Percentiles rank a stretch among this genome's conserved stretches.
Conservation (phyloP, 2,329 filamentous ascomycete genomes). For the Colletotrichum australisinense region DNA sequence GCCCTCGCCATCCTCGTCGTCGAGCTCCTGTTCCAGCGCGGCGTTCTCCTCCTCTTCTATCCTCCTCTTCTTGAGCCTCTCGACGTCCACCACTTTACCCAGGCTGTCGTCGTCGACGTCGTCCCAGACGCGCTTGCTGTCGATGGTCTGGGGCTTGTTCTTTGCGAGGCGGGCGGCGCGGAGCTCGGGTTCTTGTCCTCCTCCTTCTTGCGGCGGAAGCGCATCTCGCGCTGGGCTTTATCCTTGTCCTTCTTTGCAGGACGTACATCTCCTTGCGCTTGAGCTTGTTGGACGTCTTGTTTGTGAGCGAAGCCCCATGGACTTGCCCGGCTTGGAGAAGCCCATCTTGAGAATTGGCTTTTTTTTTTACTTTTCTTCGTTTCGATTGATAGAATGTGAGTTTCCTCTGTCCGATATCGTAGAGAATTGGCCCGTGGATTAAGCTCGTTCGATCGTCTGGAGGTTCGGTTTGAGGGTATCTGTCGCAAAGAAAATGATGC, state of each 20-base stretch:
- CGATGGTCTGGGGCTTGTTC: conserved; percentile 85
- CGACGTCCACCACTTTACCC: conserved; percentile 67
- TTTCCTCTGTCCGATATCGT: background rate
- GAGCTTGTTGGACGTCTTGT: conserved; percentile 78
- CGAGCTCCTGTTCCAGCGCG: conserved; percentile 44
- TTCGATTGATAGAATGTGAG: background rate
- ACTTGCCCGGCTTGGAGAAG: conserved; percentile 35
- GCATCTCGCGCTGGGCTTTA: conserved; percentile 78
- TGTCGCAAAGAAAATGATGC: background rate
- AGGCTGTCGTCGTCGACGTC: conserved; percentile 73
- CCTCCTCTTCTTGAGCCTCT: conserved; percentile 67
- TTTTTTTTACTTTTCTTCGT: background rate
- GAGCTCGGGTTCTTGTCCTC: conserved; percentile 83
- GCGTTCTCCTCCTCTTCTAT: conserved; percentile 64
- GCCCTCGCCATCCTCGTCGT: conserved; percentile 49
- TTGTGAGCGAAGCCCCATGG: conserved; percentile 47
- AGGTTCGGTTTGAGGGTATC: background rate
- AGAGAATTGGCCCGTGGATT: background rate
- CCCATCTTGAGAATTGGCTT: conserved; percentile 25
- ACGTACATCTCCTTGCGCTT: conserved; percentile 83
- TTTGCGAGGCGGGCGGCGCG: conserved; percentile 78
- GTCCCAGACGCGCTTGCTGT: conserved; percentile 92
- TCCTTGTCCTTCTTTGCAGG: conserved; percentile 83
- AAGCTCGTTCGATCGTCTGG: background rate
- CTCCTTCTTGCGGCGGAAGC: conserved; percentile 83